phyloP scores from a whole-genome alignment of 176 grass and related monocot species.

The Lolium multiflorum region DNA sequence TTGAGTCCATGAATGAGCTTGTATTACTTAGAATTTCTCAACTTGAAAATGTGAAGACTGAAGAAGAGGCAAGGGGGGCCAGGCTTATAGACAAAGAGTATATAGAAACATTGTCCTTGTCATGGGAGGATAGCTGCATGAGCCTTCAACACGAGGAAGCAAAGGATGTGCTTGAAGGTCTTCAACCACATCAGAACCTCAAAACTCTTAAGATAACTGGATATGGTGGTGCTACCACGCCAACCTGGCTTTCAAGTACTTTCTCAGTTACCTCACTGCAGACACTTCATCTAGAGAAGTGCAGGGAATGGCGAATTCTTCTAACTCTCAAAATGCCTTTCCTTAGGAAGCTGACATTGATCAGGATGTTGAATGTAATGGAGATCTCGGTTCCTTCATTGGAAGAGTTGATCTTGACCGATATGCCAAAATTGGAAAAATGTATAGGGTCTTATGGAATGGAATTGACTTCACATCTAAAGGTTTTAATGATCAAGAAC shows the following conservation, averaged over 20 bases:
- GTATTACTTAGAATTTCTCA: slow-evolving; percentile 15
- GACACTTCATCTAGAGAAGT: slow-evolving; percentile 17
- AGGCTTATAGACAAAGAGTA: background rate
- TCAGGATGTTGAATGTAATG: background rate
- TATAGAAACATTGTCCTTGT: background rate
- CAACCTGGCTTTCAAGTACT: slow-evolving; percentile 23
- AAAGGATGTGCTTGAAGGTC: slow-evolving; percentile 43
- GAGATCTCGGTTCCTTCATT: slow-evolving; percentile 45
- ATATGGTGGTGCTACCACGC: slow-evolving; percentile 16
- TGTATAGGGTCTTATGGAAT: slow-evolving; percentile 4
- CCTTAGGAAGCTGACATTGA: slow-evolving; percentile 28
- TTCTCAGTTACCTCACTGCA: background rate
- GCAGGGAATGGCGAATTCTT: slow-evolving; percentile 18
- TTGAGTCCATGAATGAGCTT: slow-evolving; percentile 43
- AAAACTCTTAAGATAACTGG: slow-evolving; percentile 38
- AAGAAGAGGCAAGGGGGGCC: background rate
- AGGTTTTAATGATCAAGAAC: background rate
- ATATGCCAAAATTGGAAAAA: slow-evolving; percentile 42
- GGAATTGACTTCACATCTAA: slow-evolving; percentile 4
- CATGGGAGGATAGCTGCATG: background rate
- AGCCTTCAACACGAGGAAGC: background rate
- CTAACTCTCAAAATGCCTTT: background rate
- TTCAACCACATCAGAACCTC: slow-evolving; percentile 40
- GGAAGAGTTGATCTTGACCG: slow-evolving; percentile 6
- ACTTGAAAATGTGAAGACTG: slow-evolving; percentile 22